These are phyloP conservation scores for Chytriomyces sp. DNA, from an alignment of 192 early-diverging fungal genomes.

Conservation along the genomic window DNA sequence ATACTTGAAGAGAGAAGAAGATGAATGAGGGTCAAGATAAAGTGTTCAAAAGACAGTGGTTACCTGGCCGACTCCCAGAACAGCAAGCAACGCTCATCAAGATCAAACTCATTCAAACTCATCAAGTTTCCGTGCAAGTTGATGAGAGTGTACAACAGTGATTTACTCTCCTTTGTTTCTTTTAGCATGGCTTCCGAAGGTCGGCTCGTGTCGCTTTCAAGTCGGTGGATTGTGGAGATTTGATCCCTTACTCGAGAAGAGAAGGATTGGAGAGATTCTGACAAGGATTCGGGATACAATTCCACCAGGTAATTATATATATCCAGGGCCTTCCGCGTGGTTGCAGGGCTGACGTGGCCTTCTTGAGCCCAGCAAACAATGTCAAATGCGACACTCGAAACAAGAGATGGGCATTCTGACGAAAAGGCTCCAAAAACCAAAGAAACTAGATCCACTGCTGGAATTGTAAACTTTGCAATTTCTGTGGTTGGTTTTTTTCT, in stretches of 20 bases:
- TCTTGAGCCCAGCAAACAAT: conserved; percentile 47
- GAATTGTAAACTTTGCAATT: conserved; percentile 35
- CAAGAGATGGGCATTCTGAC: conserved; percentile 35
- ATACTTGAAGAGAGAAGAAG: conserved; percentile 30
- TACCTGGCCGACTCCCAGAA: conserved; percentile 51
- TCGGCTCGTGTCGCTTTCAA: background rate
- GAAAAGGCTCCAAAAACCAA: conserved; percentile 47
- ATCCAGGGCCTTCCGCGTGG: conserved; percentile 38
- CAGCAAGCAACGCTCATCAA: conserved; percentile 34
- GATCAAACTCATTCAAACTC: conserved; percentile 10
- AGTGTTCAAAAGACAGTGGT: background rate
- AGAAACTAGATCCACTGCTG: conserved; percentile 39
- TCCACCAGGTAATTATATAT: conserved; percentile 37
- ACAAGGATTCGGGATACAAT: conserved; percentile 30
- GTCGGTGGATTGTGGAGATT: conserved; percentile 28
- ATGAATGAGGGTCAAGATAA: background rate
- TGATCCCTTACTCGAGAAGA: conserved; percentile 43
- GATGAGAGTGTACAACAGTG: conserved; percentile 33
- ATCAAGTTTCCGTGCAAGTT: conserved; percentile 43
- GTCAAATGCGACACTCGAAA: conserved; percentile 41
- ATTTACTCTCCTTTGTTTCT: background rate
- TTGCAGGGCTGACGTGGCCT: conserved; percentile 42
- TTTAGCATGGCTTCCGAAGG: background rate
- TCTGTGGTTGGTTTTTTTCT: conserved; percentile 8
- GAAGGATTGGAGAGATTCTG: conserved; percentile 32